phyloP scores from a whole-genome alignment of 2,329 filamentous ascomycete species.

The Trichoderma breve region DNA sequence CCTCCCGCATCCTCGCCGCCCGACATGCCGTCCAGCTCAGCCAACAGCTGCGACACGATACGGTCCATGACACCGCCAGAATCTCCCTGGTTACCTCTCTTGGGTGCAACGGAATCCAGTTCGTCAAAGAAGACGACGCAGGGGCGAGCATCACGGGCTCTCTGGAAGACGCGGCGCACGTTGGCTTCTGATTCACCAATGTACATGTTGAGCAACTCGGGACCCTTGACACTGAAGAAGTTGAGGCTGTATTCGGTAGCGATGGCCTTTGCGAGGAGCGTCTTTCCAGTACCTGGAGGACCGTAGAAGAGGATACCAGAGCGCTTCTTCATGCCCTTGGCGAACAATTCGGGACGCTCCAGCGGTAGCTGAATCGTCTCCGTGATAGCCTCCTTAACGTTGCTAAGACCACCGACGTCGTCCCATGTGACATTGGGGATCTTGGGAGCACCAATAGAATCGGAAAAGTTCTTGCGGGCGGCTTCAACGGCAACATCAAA shows the following conservation, averaged over 20 bases:
- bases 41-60: conserved; percentile 90
- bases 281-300: conserved; percentile 88
- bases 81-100: conserved; percentile 94
- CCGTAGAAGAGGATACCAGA: conserved; percentile 92
- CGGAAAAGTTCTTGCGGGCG: conserved; percentile 95
- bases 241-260: conserved; percentile 92
- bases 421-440: conserved; percentile 97
- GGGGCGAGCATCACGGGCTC: conserved; percentile 78
- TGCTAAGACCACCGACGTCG: conserved; percentile 87
- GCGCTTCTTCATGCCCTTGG: conserved; percentile 96
- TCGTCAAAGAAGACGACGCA: conserved; percentile 95
- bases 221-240: conserved; percentile 92
- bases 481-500: conserved; percentile 93
- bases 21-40: conserved; percentile 97
- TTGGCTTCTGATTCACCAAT: conserved; percentile 94
- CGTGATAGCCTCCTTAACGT: conserved; percentile 95
- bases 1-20: conserved; percentile 82
- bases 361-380: conserved; percentile 95
- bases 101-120: conserved; percentile 88
- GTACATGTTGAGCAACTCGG: conserved; percentile 92
- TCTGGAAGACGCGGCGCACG: conserved; percentile 83
- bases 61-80: conserved; percentile 98
- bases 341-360: conserved; percentile 88
- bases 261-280: conserved; percentile 87
- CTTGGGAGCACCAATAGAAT: conserved; percentile 95